Base-by-base conservation (phyloP, 1,284 basidiomycete genomes). In the Ganoderma sinense region DNA sequence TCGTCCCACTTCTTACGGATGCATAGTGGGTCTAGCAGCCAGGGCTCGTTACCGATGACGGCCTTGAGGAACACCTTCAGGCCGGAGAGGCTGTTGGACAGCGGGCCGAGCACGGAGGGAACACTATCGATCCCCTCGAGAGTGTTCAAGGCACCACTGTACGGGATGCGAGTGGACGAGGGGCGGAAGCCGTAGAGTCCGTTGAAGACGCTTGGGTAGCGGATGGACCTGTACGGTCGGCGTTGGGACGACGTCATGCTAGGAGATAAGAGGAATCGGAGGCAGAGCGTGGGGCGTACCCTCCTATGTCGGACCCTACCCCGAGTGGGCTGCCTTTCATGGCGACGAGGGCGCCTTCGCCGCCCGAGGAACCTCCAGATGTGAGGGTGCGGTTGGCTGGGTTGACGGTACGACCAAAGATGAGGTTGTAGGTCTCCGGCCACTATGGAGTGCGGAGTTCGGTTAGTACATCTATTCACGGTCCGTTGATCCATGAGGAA, bases 121-220 rank as follows among this genome's bases (percentile, higher is more conserved):
- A 71, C 56, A 23, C 70, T 66, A 31, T 77, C 75, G 26, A 75
- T 74, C 2, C 76, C 76, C 48, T 74, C 73, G 8, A 75, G 69
- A 20, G 72, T 73, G 64, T 76, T 75, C 10, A 70, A 70, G 36
- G 67, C 65, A n/a, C 75, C 75, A 36, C 69, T 67, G 64, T 71
- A 73, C 29, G 76, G 76, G 16, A 76, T n/a, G 29, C 76, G 73
- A 31, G 66, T 40, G 40, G 65, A 64, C 4, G 73, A 74, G 16
- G 95, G 93, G 77, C 96, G 97, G 53, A 97, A 75, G n/a, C 91
- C 88, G 75, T 92, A 97, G 31, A 94, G 84, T 0, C 96, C 96
- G 71, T 91, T 93, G 77, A 92, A 96, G 4, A 87, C 85, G 0
- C 94, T 84, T 0, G 96, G 96, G 67, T 96, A 95, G 8, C 96